Base-by-base conservation (phyloP, 116 monocot species). In the Dioscorea cayenensis region DNA sequence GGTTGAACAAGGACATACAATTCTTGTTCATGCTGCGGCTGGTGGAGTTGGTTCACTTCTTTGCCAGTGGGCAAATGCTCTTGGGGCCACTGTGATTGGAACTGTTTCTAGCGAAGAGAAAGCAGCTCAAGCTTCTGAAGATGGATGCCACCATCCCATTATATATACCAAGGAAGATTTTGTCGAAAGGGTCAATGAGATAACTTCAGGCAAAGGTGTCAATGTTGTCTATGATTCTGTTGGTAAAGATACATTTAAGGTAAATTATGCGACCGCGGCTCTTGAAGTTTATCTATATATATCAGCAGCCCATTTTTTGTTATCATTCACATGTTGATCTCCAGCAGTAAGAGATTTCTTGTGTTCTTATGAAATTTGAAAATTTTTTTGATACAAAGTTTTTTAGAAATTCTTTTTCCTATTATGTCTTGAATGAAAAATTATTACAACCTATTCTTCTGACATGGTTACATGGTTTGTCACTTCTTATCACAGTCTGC, bases 181-280 rank as follows among this genome's bases (percentile, higher is more conserved):
- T 75, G 90, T 86, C 0, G 36, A 80, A 16, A 73, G 19, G 3
- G 92, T 96, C 14, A 68, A 79, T 14, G 79, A 86, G 67, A 92
- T 96, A 29, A 96, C 96, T 7, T 78, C 80, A n/a, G 88, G 90
- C 50, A 87, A 90, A 77, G 92, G 92, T 66, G 92, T 96, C 27
- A 75, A 96, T 78, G 96, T 86, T 36, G 92, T 96, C 66, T 92
- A 92, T 79, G 96, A 96, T 72, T 87, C 92, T 50, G 90, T 96
- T 48, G 92, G 96, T 70, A 96, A 92, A 84, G 96, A 96, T 66
- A 92, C 96, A 43, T 86, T 82, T 75, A 71, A 92, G 87, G 95
- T 92, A 86, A 60, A 50, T 51, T 50, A 14, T 21, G 67, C 14
- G 6, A 28, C n/a, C 36, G 18, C 29, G 62, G 38, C 51, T 18